Evolutionary conservation across 1,139 yeast genomes (phyloP), one percentile per base, ranked within the genome.

Genomic region (Suzukiozyma palmioleophila): DNA sequence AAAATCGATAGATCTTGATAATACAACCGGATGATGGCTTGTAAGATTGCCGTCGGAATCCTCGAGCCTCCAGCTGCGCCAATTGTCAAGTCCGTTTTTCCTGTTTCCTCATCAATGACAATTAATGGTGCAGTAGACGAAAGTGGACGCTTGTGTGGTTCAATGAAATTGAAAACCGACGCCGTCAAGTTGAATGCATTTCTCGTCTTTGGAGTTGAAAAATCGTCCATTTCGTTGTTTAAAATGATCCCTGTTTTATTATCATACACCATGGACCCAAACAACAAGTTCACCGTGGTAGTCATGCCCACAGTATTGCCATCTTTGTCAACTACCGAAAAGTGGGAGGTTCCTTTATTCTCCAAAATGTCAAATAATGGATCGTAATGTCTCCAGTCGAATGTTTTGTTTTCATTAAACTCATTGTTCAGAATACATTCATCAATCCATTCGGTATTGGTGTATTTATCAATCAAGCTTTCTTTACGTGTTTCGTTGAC

Each of bases 11-110:
- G 56, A 2, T 73, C 60, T 52, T 79, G 75, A 56, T 77, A 77
- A 47, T 81, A 79, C 4, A 69, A 63, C 41, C 96, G 66, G 2
- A 85, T 70, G 25, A 92, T 75, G 0, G 92, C 90, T 54, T 89
- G 94, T 42, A 90, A 72, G 2, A 90, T 77, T 0, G 95, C 78
- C 0, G 96, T 87, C n/a, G 85, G 73, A 39, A 92, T 92, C 43
- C 95, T 69, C 12, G 95, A 84, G 0, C 97, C 97, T 8, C 98
- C 97, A 1, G 97, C 94, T 0, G 96, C 95, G 1, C 97, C 97
- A 45, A 90, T 74, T 3, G 84, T 75, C 34, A 87, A 57, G 50
- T 84, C 88, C 0, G 86, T 79, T 12, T 39, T 42, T 50, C 75
- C 62, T 45, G 63, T 58, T 10, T 49, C 53, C n/a, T 70, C 69